A percentile compares a stretch with the other conserved stretches of the same genome.
Evolutionary conservation across 306 rosid species (phyloP).

Genomic region (Trifolium repens): DNA sequence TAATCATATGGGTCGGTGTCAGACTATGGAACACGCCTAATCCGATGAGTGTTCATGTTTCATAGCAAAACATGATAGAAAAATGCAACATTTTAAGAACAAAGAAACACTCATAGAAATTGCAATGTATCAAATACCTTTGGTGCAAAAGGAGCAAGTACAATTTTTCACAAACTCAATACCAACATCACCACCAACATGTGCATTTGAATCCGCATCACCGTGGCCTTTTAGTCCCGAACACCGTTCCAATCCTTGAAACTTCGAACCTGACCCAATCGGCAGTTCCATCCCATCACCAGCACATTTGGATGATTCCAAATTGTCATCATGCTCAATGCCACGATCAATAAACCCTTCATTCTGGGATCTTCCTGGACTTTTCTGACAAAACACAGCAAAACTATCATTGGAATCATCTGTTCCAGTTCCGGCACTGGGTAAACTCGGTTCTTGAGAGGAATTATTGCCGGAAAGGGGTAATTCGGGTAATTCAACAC

Average conservation of each 20-base stretch:
- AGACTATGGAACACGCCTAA: no score
- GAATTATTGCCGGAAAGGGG: constrained; percentile 2
- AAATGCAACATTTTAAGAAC: constrained; percentile 3
- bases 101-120: constrained; percentile 2
- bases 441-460: constrained; percentile 28
- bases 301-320: constrained; percentile 37
- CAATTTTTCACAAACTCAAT: constrained; percentile 60
- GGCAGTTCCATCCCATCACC: constrained; percentile 39
- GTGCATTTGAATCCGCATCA: constrained; percentile 30
- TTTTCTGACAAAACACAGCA: constrained; percentile 1
- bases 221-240: constrained; percentile 46
- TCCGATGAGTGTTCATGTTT: no score
- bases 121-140: constrained; percentile 55
- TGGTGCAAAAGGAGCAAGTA: constrained; percentile 83
- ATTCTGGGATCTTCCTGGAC: background rate
- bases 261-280: constrained; percentile 48
- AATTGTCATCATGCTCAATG: constrained; percentile 40
- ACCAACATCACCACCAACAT: constrained; percentile 14
- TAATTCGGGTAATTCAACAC: constrained; percentile 33
- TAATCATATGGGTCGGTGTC: no score
- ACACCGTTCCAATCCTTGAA: constrained; percentile 64
- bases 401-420: constrained; percentile 31
- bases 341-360: constrained; percentile 43
- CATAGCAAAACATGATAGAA: background rate
- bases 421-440: constrained; percentile 1